Evolutionary conservation across 345 rosid genomes (phyloP), one percentile per base, ranked within the genome.

Genomic region (Passiflora organensis): DNA sequence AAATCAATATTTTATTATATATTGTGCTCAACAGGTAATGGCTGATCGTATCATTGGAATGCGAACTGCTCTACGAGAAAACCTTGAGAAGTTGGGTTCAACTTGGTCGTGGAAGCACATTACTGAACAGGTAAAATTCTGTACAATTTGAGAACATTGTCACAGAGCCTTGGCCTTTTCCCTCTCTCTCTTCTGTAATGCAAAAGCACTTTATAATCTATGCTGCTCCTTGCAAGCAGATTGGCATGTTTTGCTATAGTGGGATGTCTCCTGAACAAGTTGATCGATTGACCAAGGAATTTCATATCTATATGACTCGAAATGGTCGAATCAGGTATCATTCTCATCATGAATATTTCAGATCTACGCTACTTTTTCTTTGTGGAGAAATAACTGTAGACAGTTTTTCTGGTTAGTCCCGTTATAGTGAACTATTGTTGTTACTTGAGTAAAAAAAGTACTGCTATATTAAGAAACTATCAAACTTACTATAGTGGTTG

Each of bases 201-300:
- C 6, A 16, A 13, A 28, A 32, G 9, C 25, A 56, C 9, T 39
- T 46, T 4, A 44, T 20, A 18, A 42, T 22, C 2, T 23, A 41
- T 63, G 12, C 41, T 53, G 11, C 43, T 39, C 37, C 11, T 53
- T 52, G 60, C 50, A 43, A 70, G 62, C 84, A 91, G 98, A 91
- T 88, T 59, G 96, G 98, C 9, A 88, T 88, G 98, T 91, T 91
- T 56, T 91, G 98, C 80, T 88, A 82, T 69, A 91, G 98, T 63
- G 98, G 96, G 32, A 41, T 88, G 82, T 80, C 93, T 24, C 96
- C 95, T 0, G 96, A 88, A 69, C 96, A 88, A 43, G 96, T 88
- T 17, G 96, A 91, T 68, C 90, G 69, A 5, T 67, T 84, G 78
- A 88, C 85, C 5, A 78, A 73, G 2, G 89, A 91, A 55, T 91